phyloP scores from a whole-genome alignment of 768 basidiomycete species.

The Russula abietina region DNA sequence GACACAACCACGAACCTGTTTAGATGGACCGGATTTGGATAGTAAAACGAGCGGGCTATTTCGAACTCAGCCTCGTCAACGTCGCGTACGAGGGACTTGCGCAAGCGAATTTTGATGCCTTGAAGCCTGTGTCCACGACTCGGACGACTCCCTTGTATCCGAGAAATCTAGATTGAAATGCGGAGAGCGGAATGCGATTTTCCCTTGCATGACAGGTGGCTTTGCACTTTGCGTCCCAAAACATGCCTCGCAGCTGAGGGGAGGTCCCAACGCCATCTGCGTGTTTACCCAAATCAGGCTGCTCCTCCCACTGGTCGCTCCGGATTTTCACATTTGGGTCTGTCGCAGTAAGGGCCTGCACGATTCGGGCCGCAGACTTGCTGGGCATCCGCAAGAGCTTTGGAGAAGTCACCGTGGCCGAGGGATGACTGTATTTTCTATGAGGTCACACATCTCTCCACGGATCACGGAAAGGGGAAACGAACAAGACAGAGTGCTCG shows the following conservation, averaged over 20 bases:
- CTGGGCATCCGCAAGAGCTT: too few relatives aligned
- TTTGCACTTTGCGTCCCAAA: conserved; percentile 47
- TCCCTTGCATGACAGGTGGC: conserved; percentile 29
- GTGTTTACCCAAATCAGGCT: conserved; percentile 53
- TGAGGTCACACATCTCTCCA: too few relatives aligned
- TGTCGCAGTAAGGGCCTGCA: conserved; percentile 81
- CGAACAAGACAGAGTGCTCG: too few relatives aligned
- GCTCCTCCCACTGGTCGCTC: conserved; percentile 53
- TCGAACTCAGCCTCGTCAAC: conserved; percentile 54
- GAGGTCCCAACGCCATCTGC: conserved; percentile 83
- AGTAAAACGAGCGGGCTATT: conserved; percentile 58
- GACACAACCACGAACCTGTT: conserved; percentile 49
- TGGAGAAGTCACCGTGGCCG: too few relatives aligned
- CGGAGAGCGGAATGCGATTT: conserved; percentile 1
- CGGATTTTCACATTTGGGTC: conserved; percentile 62
- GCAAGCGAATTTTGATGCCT: conserved; percentile 62
- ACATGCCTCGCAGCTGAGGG: conserved; percentile 46
- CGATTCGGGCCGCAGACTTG: too few relatives aligned
- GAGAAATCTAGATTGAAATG: conserved; percentile 79
- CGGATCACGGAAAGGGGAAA: too few relatives aligned
- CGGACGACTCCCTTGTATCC: conserved; percentile 79
- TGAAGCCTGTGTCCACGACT: conserved; percentile 54
- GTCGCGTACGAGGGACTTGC: conserved; percentile 51
- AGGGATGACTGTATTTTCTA: too few relatives aligned
- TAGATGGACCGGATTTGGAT: conserved; percentile 58